Conservation (phyloP, 2,329 filamentous ascomycete genomes). For the Capronia americana region DNA sequence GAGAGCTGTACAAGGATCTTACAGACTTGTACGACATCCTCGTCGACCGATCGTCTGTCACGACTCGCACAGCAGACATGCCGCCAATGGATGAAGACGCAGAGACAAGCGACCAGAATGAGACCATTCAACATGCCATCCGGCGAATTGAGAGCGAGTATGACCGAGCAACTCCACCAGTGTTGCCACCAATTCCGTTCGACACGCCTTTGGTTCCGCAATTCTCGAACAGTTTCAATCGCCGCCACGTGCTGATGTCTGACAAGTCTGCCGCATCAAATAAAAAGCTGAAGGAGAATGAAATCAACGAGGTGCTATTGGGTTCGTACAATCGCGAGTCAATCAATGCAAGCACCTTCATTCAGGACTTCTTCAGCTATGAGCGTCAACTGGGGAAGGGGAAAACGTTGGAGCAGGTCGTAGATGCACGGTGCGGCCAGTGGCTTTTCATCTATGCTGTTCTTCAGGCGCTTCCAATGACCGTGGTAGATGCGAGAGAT, state of each 20-base stretch:
- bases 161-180: conserved; percentile 85
- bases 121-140: conserved; percentile 71
- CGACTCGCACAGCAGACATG: conserved; percentile 77
- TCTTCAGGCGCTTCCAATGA: conserved; percentile 56
- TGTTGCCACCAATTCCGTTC: conserved; percentile 88
- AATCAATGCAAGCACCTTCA: conserved; percentile 56
- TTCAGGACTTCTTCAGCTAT: conserved; percentile 57
- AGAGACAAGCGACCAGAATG: conserved; percentile 55
- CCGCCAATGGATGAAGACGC: conserved; percentile 62
- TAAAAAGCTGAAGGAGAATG: conserved; percentile 76
- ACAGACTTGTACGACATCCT: conserved; percentile 86
- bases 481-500: conserved; percentile 57
- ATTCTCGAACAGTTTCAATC: conserved; percentile 63
- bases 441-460: conserved; percentile 61
- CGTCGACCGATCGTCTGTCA: conserved; percentile 78
- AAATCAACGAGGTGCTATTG: conserved; percentile 77
- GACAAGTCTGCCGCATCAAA: conserved; percentile 78
- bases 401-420: conserved; percentile 53
- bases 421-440: conserved; percentile 56
- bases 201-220: conserved; percentile 80
- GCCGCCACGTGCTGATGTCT: conserved; percentile 68
- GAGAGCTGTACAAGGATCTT: conserved; percentile 83
- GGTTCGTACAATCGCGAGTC: conserved; percentile 81
- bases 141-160: conserved; percentile 84
- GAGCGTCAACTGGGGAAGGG: conserved; percentile 53